Conservation (phyloP, 2,329 filamentous ascomycete genomes). For the Nigrospora sphaerica region DNA sequence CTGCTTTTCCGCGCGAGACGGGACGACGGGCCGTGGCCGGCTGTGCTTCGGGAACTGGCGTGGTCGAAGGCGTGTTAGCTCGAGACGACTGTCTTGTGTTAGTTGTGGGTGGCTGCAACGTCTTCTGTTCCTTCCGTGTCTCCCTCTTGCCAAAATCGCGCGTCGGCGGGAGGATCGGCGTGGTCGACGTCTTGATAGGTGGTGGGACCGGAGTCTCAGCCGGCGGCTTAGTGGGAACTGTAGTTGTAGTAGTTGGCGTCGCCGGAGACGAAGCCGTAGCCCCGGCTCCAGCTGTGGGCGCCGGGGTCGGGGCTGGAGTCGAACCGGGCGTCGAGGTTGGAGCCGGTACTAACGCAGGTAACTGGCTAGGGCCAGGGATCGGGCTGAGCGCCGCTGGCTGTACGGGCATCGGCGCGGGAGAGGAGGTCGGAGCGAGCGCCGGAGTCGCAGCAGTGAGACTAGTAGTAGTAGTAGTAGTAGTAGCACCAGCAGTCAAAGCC, state of each 20-base stretch:
- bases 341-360: constrained; percentile 11
- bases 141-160: constrained; percentile 32
- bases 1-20: constrained; percentile 43
- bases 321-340: constrained; percentile 9
- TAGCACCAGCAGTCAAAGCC: not conserved
- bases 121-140: constrained; percentile 37
- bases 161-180: constrained; percentile 27
- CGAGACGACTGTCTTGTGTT: constrained; percentile 20
- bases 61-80: constrained; percentile 21
- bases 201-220: constrained; percentile 35
- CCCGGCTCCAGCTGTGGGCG: constrained; percentile 16
- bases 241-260: constrained; percentile 28
- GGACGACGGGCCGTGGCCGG: constrained; percentile 33
- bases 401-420: not conserved
- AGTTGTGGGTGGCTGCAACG: constrained; percentile 18
- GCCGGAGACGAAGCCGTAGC: constrained; percentile 16
- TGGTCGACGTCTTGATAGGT: constrained; percentile 24
- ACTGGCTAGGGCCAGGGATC: not conserved
- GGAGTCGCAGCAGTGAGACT: not conserved
- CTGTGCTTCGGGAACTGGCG: constrained; percentile 29
- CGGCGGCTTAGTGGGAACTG: constrained; percentile 24
- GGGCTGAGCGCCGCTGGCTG: not conserved
- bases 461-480: not conserved
- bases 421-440: not conserved
- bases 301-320: constrained; percentile 5